A percentile compares a stretch with the other conserved stretches of the same genome.
Conservation (phyloP, 208 protist species). For the Naegleria lovaniensis region DNA sequence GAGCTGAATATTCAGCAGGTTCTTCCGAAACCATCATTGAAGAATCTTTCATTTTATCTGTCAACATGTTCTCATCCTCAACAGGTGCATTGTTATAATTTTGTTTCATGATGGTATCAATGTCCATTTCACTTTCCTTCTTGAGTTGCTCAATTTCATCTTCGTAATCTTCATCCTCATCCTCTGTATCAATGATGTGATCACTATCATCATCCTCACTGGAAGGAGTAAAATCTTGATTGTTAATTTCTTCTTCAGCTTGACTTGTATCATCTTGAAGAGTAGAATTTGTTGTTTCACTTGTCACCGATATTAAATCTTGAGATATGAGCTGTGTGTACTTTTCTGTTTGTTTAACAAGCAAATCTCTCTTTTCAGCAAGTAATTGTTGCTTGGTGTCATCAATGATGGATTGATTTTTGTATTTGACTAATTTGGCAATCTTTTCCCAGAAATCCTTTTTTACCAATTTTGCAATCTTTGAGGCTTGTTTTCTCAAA, state of each 20-base stretch:
- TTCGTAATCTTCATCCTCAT: neutral
- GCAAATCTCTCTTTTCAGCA: neutral
- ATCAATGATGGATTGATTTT: slow-evolving; percentile 20
- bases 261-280: neutral
- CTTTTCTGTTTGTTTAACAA: slow-evolving; percentile 1
- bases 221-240: neutral
- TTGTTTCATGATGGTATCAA: neutral
- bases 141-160: slow-evolving; percentile 5
- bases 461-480: slow-evolving; percentile 9
- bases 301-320: neutral
- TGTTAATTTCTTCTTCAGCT: neutral
- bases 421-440: neutral
- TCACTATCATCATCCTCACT: neutral
- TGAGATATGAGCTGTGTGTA: neutral
- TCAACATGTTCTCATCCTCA: neutral
- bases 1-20: too few relatives aligned
- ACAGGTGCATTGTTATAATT: neutral
- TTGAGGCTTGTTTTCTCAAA: neutral
- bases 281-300: neutral
- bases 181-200: neutral
- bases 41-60: neutral
- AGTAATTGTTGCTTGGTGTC: neutral
- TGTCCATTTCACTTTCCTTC: neutral
- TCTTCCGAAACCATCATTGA: neutral
- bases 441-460: slow-evolving; percentile 21